These are phyloP conservation scores for Sarocladium oryzae DNA, from an alignment of 2,329 filamentous ascomycete genomes.

Conservation along the genomic window DNA sequence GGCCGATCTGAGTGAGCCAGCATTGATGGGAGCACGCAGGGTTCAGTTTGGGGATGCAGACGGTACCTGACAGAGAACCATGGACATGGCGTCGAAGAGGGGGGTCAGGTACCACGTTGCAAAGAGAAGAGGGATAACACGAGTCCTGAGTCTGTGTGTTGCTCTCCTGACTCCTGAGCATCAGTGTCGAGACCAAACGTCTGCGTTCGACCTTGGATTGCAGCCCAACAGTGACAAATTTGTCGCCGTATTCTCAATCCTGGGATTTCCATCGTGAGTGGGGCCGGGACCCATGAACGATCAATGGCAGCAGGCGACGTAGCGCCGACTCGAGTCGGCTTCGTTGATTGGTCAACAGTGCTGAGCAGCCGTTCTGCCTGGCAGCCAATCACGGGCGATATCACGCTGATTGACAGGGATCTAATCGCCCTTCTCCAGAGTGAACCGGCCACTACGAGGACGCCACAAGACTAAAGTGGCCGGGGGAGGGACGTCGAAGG, in stretches of 20 bases:
- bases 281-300: constrained; percentile 17
- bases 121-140: neutral
- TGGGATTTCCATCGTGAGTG: constrained; percentile 16
- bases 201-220: neutral
- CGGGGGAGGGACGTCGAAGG: neutral
- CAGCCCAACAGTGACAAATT: constrained; percentile 2
- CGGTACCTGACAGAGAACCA: constrained; percentile 7
- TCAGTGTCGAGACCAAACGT: neutral
- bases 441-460: constrained; percentile 3
- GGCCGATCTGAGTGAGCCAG: neutral
- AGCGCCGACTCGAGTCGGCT: constrained; percentile 27
- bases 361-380: neutral
- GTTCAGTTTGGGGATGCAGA: neutral
- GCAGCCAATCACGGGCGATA: constrained; percentile 12
- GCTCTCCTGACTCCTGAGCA: too few species aligned
- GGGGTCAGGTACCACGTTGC: neutral
- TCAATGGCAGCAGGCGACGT: constrained; percentile 26
- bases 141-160: neutral
- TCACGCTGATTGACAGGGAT: constrained; percentile 28
- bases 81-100: neutral
- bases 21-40: neutral
- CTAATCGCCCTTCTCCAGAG: constrained; percentile 23
- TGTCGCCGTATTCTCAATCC: constrained; percentile 5
- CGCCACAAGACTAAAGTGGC: neutral
- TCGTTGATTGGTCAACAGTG: constrained; percentile 27